Base-by-base conservation (phyloP, 163 green algal genomes). In the Chlamydomonas reinhardtii region DNA sequence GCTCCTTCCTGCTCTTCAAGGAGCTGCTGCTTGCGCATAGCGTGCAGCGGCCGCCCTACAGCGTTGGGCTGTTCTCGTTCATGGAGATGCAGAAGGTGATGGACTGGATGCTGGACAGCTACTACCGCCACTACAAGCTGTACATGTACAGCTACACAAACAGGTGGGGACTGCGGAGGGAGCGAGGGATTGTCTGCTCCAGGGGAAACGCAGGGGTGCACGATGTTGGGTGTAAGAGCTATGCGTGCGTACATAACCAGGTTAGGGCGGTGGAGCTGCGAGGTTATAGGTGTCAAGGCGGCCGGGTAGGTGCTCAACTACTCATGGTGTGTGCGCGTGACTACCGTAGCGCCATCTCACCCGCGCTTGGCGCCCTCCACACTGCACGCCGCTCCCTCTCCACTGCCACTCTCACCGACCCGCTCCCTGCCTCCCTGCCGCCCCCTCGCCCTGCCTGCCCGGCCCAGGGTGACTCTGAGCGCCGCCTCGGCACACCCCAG, bases 121-220 rank as follows among this genome's bases (percentile, higher is more conserved):
- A 96, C 87, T 97, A 92, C 90, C 61, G 90, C 43, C 93, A 96
- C 77, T 96, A 95, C 89, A 96, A 96, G 85, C 89, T 96, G 56
- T 96, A 97, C 87, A 90, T 94, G 85, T 95, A 95, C 75, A 84
- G 87, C 25, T 96, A 93, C 87, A 94, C 89, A 54, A 80, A 89
- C 62, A 89, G 92, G 90, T 93, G 64, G 2, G 76, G 16, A 70
- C 27, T 54, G 43, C 43, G 11, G 8, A 54, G 43, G n/a, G n/a
- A n/a, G n/a, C n/a, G n/a, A n/a, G n/a, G n/a, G n/a, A n/a, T n/a
- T n/a, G n/a, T n/a, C n/a, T n/a, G n/a, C n/a, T n/a, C n/a, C n/a
- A n/a, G n/a, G n/a, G n/a, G n/a, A n/a, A n/a, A n/a, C n/a, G n/a
- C n/a, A n/a, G n/a, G n/a, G n/a, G n/a, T n/a, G n/a, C n/a, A n/a